Percentiles rank a stretch among this genome's conserved stretches.
phyloP scores from a whole-genome alignment of 495 filamentous ascomycete genomes.

The Chaetomium cochliodes region DNA sequence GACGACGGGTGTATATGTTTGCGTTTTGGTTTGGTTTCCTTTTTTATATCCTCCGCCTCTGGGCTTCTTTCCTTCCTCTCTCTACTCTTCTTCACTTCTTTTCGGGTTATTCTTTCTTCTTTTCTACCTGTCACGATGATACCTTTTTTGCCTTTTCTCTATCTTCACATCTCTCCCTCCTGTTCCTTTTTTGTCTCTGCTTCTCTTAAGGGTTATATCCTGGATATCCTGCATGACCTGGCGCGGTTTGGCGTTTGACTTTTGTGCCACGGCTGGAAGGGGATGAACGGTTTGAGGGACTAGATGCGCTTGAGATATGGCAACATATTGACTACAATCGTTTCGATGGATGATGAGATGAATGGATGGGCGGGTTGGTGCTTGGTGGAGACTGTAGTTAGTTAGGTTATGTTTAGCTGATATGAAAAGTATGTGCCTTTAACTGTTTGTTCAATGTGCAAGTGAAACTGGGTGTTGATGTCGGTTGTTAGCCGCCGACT shows the following conservation, averaged over 20 bases:
- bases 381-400: not conserved
- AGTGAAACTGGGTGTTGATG: not conserved
- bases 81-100: conserved; percentile 6
- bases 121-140: conserved; percentile 22
- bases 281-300: not conserved
- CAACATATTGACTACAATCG: conserved; percentile 10
- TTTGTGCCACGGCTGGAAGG: conserved; percentile 12
- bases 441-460: not conserved
- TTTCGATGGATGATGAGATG: conserved; percentile 7
- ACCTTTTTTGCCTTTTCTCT: conserved; percentile 16
- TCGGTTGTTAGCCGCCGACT: too few species aligned
- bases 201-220: conserved; percentile 20
- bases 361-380: not conserved
- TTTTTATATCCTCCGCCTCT: conserved; percentile 10
- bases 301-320: conserved; percentile 8
- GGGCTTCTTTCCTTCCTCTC: conserved; percentile 1
- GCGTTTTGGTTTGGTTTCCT: conserved; percentile 4
- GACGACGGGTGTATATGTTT: not conserved
- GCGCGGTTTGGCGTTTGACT: conserved; percentile 11
- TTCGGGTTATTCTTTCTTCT: conserved; percentile 10
- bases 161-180: conserved; percentile 6
- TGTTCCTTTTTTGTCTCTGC: conserved; percentile 19
- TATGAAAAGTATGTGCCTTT: conserved; percentile 9
- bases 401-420: not conserved
- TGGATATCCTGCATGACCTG: conserved; percentile 14